Evolutionary conservation across 345 rosid genomes (phyloP).

Genomic region (Camelina hispida): DNA sequence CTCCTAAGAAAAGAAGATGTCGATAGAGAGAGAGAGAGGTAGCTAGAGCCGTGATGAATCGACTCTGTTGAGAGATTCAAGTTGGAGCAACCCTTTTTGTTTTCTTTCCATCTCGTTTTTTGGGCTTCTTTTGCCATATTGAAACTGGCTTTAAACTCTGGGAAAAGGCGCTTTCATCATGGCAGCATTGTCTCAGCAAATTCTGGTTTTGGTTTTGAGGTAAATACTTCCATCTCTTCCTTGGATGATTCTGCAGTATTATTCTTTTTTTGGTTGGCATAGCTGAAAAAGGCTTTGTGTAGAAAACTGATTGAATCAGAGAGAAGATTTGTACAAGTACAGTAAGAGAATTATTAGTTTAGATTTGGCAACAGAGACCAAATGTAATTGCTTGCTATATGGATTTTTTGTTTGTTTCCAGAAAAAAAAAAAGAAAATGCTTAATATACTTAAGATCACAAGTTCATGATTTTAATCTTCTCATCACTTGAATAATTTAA

Average conservation of each 20-base stretch:
- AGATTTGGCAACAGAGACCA: conserved; percentile 20
- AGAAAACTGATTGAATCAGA: conserved; percentile 32
- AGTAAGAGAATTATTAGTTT: conserved; percentile 25
- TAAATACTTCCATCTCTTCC: conserved; percentile 33
- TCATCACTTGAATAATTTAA: neutral
- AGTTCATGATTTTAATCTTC: conserved; percentile 11
- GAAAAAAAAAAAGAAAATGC: neutral
- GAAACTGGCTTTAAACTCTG: conserved; percentile 11
- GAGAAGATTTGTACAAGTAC: conserved; percentile 31
- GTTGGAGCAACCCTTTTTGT: neutral
- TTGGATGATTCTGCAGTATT: conserved; percentile 25
- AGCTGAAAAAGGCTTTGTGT: conserved; percentile 22
- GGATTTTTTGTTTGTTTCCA: neutral
- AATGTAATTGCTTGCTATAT: conserved; percentile 33
- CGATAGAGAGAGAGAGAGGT: conserved; percentile 12
- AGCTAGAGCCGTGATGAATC: conserved; percentile 9
- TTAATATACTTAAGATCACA: neutral
- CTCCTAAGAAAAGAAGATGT: conserved; percentile 61
- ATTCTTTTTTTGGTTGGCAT: conserved; percentile 30
- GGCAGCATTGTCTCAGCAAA: neutral
- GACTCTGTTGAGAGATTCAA: conserved; percentile 15
- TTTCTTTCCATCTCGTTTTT: conserved; percentile 14
- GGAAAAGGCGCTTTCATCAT: neutral
- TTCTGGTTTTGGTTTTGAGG: conserved; percentile 30
- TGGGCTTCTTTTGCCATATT: conserved; percentile 21